phyloP scores from a whole-genome alignment of 2,329 filamentous ascomycete species.

The Xylaria sp. region DNA sequence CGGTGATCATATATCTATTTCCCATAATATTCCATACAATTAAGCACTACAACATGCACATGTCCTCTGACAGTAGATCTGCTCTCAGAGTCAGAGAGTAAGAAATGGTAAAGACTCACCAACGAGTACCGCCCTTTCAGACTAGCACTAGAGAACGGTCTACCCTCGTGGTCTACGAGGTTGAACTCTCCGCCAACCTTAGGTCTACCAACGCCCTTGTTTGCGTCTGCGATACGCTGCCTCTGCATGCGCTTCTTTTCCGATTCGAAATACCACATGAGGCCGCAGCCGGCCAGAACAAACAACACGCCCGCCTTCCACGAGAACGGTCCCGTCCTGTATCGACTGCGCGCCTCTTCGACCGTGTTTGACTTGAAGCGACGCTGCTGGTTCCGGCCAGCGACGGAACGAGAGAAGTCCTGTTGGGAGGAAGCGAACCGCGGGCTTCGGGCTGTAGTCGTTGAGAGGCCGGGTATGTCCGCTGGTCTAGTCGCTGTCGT shows the following conservation, averaged over 20 bases:
- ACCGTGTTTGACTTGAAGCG: constrained; percentile 63
- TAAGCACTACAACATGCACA: not conserved
- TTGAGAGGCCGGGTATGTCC: constrained; percentile 25
- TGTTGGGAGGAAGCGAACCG: constrained; percentile 12
- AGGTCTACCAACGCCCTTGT: constrained; percentile 90
- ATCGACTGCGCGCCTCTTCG: constrained; percentile 68
- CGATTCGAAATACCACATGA: constrained; percentile 91
- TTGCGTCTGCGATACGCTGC: constrained; percentile 87
- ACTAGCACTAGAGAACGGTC: constrained; percentile 79
- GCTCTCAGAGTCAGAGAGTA: not conserved
- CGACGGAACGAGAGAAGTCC: not conserved
- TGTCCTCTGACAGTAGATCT: not conserved
- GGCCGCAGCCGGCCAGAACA: constrained; percentile 77
- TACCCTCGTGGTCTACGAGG: constrained; percentile 83
- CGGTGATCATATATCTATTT: not conserved
- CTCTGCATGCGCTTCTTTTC: constrained; percentile 94
- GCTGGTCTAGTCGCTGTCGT: constrained; percentile 16
- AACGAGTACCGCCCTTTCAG: constrained; percentile 88
- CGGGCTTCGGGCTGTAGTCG: constrained; percentile 19
- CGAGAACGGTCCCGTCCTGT: constrained; percentile 81
- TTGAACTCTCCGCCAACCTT: constrained; percentile 92
- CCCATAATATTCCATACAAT: not conserved
- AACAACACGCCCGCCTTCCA: constrained; percentile 91
- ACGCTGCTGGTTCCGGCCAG: constrained; percentile 47
- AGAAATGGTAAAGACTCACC: constrained; percentile 60